Conservation (phyloP, 345 rosid genomes). For the Heritiera fomes region DNA sequence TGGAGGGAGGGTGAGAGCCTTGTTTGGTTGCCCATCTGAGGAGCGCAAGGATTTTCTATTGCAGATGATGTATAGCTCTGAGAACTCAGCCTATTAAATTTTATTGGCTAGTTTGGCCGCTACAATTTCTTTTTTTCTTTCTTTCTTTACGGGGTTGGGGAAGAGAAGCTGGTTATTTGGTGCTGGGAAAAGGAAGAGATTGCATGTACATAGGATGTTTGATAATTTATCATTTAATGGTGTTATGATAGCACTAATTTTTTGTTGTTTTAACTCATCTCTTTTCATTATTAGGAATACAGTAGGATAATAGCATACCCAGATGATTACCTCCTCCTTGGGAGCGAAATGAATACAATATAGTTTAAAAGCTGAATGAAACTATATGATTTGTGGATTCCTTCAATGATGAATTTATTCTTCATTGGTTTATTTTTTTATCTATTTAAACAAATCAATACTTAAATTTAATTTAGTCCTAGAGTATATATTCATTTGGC, state of each 20-base stretch:
- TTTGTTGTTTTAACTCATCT: not conserved
- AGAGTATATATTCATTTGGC: too few relatives aligned
- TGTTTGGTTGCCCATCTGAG: constrained; percentile 28
- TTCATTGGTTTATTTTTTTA: too few relatives aligned
- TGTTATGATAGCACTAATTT: not conserved
- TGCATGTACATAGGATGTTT: not conserved
- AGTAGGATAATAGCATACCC: too few relatives aligned
- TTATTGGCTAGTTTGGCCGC: not conserved
- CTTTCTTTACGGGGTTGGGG: not conserved
- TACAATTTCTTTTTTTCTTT: not conserved
- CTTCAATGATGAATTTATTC: too few relatives aligned
- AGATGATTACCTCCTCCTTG: too few relatives aligned
- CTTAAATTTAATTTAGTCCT: too few relatives aligned
- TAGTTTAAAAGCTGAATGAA: too few relatives aligned
- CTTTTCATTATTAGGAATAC: too few relatives aligned
- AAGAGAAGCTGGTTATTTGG: not conserved
- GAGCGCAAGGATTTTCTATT: constrained; percentile 27
- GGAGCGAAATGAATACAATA: too few relatives aligned
- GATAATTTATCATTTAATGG: not conserved
- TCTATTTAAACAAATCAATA: too few relatives aligned
- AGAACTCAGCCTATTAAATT: not conserved
- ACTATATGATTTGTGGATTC: too few relatives aligned
- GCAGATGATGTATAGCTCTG: constrained; percentile 24
- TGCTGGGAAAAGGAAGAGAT: not conserved
- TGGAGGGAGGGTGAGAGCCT: constrained; percentile 23